phyloP scores from a whole-genome alignment of 1,139 yeast genomes.

The Suhomyces yuchorum region DNA sequence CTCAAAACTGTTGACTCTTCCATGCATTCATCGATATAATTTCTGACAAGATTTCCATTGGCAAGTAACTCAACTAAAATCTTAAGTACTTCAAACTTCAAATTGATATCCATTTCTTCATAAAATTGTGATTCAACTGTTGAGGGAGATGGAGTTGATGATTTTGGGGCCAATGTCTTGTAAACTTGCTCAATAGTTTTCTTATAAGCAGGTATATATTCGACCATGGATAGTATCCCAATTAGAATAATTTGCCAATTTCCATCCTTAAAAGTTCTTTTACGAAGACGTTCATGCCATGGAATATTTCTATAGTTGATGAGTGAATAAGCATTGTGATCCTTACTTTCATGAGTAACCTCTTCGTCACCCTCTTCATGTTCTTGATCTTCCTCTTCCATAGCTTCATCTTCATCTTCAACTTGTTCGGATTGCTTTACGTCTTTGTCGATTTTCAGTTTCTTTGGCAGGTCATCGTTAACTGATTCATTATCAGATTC shows the following conservation, averaged over 20 bases:
- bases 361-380: constrained; percentile 20
- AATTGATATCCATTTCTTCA: constrained; percentile 45
- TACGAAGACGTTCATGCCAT: constrained; percentile 79
- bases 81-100: constrained; percentile 54
- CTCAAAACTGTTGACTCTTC: constrained; percentile 66
- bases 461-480: constrained; percentile 1
- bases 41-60: constrained; percentile 60
- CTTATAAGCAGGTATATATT: constrained; percentile 57
- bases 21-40: constrained; percentile 66
- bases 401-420: constrained; percentile 16
- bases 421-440: constrained; percentile 9
- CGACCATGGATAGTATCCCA: constrained; percentile 68
- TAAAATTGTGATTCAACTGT: constrained; percentile 56
- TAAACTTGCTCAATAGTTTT: constrained; percentile 49
- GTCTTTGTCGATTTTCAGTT: constrained; percentile 12
- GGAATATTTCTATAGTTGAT: constrained; percentile 61
- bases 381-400: constrained; percentile 16
- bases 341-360: constrained; percentile 19
- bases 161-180: constrained; percentile 58
- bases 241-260: constrained; percentile 79
- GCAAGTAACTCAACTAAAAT: constrained; percentile 61
- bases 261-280: constrained; percentile 79
- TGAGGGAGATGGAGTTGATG: constrained; percentile 49
- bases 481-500: constrained; percentile 16
- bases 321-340: constrained; percentile 56